A percentile compares a stretch with the other conserved stretches of the same genome.
Evolutionary conservation across 2,329 filamentous ascomycete genomes (phyloP).

Genomic region (Fusarium domesticum): DNA sequence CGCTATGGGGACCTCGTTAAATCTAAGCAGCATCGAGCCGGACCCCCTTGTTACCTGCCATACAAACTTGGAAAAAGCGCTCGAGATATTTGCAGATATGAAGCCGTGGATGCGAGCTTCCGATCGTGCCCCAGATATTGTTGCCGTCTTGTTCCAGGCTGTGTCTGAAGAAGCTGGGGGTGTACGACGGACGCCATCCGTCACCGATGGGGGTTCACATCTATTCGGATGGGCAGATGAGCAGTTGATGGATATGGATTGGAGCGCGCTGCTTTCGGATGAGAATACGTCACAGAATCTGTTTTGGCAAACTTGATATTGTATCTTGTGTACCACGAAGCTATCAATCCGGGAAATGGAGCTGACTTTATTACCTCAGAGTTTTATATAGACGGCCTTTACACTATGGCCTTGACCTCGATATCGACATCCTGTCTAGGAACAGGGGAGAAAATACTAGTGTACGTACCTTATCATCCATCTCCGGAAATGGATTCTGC

Average conservation of each 20-base stretch:
- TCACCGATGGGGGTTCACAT: constrained; percentile 1
- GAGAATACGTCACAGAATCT: constrained; percentile 1
- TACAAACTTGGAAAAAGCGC: constrained; percentile 4
- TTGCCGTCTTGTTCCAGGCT: constrained; percentile 8
- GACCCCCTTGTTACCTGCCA: constrained; percentile 1
- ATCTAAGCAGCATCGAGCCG: neutral
- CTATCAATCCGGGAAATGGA: too few relatives aligned
- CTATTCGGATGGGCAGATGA: constrained; percentile 6
- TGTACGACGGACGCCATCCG: constrained; percentile 3
- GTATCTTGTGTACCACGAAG: too few relatives aligned
- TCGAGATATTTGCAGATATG: constrained; percentile 7
- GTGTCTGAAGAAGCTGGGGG: constrained; percentile 3
- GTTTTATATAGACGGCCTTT: too few relatives aligned
- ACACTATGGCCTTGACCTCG: neutral
- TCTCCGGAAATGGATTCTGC: neutral
- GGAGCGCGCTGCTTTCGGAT: constrained; percentile 4
- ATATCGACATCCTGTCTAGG: neutral
- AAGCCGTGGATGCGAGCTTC: constrained; percentile 7
- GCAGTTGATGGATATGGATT: constrained; percentile 8
- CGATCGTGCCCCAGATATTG: constrained; percentile 8
- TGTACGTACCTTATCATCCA: neutral
- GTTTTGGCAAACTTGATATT: neutral
- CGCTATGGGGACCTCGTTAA: constrained; percentile 21
- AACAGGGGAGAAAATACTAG: neutral
- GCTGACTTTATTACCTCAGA: too few relatives aligned